phyloP scores from a whole-genome alignment of 768 basidiomycete genomes.

The Fomitopsis pulvina region DNA sequence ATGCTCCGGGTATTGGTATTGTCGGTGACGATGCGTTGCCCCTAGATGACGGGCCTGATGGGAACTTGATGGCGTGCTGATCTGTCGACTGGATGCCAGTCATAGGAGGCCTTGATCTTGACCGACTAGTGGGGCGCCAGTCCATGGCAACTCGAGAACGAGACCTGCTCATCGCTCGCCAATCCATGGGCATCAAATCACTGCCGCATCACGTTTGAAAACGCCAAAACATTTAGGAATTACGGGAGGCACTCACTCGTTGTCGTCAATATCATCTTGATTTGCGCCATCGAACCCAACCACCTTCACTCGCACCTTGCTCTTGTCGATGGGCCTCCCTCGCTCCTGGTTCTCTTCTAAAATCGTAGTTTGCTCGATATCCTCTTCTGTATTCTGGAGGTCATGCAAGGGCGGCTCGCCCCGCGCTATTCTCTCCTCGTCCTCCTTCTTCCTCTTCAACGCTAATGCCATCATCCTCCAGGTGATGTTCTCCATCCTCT shows the following conservation, averaged over 20 bases:
- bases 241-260: conserved; percentile 51
- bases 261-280: conserved; percentile 64
- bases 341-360: conserved; percentile 39
- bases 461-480: conserved; percentile 99
- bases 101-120: conserved; percentile 70
- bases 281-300: conserved; percentile 76
- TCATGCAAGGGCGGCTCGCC: conserved; percentile 5
- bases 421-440: conserved; percentile 39
- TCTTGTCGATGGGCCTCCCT: conserved; percentile 74
- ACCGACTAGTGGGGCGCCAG: conserved; percentile 76
- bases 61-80: conserved; percentile 24
- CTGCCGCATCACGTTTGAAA: conserved; percentile 14
- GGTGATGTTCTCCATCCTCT: conserved; percentile 96
- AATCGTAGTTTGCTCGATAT: background rate
- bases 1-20: conserved; percentile 20
- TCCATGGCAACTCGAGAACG: conserved; percentile 90
- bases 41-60: conserved; percentile 20
- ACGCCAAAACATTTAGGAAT: conserved; percentile 15
- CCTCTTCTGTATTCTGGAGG: conserved; percentile 11
- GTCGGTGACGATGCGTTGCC: conserved; percentile 16
- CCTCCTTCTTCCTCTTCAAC: conserved; percentile 81
- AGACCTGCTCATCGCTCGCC: conserved; percentile 87
- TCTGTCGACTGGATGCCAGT: conserved; percentile 23
- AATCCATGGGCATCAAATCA: conserved; percentile 69
- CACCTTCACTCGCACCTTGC: conserved; percentile 70